Base-by-base conservation (phyloP, 495 filamentous ascomycete species). In the Podospora pseudoanserina region DNA sequence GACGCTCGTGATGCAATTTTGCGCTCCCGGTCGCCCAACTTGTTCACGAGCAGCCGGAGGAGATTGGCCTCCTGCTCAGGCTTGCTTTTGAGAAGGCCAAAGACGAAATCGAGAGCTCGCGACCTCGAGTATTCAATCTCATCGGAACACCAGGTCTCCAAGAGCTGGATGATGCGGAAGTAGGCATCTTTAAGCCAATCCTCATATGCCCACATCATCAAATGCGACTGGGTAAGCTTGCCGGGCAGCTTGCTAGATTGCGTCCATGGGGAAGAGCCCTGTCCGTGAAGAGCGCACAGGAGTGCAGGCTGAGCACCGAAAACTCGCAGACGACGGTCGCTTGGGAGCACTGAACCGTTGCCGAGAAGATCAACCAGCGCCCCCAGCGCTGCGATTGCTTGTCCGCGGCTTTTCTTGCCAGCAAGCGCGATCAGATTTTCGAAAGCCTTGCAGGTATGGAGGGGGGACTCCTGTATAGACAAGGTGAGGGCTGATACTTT, bases 11-110 rank as follows among this genome's bases (percentile, higher is more conserved):
- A 99, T 1, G 93, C 89, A 72, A 99, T 93, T 78, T 98, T 98
- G 77, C 92, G 94, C 65, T 94, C 90, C 1, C 88, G 89, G 74
- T 99, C 95, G 70, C 95, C 94, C 20, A 98, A 88, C 77, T 98
- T 98, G 80, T 99, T 97, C 55, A 97, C 92, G 63, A 99, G 77
- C 49, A 99, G 82, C 56, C 96, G 86, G 60, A 99, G 83, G 56
- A 99, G 83, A 75, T 99, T 99, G 44, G 93, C 89, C 78, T 99
- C 95, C 75, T 99, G 96, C 77, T 99, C 95, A 1, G 95, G 95
- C 79, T 97, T 99, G 78, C 95, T 93, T 76, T 90, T 92, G 34
- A 99, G 84, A 16, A 99, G 82, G 70, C 95, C 92, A 73, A 86
- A 97, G 34, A 97, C 89, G 64, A 94, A 94, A 62, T 91, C 93